Evolutionary conservation across 805 yeast species (phyloP).

Genomic region (Wickerhamomyces chaumierensis): DNA sequence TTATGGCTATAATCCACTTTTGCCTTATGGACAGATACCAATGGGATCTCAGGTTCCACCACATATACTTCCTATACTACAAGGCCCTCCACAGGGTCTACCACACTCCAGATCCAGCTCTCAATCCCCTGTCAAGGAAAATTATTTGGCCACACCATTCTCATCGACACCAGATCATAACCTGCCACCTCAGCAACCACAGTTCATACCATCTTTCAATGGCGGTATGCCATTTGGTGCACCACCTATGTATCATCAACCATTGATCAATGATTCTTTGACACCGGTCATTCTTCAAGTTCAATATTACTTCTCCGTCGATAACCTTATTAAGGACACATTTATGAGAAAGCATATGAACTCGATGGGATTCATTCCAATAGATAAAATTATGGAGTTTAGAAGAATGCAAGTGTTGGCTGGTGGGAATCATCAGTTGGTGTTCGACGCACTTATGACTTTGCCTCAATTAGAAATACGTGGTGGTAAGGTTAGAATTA

Average conservation of each 20-base stretch:
- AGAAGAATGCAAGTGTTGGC: constrained; percentile 61
- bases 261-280: constrained; percentile 12
- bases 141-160: constrained; percentile 4
- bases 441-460: constrained; percentile 8
- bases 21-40: neutral
- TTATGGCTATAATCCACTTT: constrained; percentile 5
- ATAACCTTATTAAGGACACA: constrained; percentile 75
- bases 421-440: constrained; percentile 37
- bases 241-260: constrained; percentile 4
- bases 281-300: constrained; percentile 42
- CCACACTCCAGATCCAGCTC: constrained; percentile 12
- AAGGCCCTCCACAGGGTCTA: constrained; percentile 1
- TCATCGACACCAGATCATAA: neutral
- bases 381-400: constrained; percentile 53
- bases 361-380: constrained; percentile 59
- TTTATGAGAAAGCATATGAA: constrained; percentile 77
- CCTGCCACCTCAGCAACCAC: neutral
- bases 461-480: constrained; percentile 20
- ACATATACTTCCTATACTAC: constrained; percentile 1
- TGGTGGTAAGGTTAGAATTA: constrained; percentile 44
- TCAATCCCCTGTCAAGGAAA: constrained; percentile 11
- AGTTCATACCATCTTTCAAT: neutral
- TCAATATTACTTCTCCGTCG: constrained; percentile 83
- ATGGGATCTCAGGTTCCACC: neutral
- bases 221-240: constrained; percentile 5